phyloP scores from a whole-genome alignment of 495 filamentous ascomycete species.

The Penicillium coffeae region DNA sequence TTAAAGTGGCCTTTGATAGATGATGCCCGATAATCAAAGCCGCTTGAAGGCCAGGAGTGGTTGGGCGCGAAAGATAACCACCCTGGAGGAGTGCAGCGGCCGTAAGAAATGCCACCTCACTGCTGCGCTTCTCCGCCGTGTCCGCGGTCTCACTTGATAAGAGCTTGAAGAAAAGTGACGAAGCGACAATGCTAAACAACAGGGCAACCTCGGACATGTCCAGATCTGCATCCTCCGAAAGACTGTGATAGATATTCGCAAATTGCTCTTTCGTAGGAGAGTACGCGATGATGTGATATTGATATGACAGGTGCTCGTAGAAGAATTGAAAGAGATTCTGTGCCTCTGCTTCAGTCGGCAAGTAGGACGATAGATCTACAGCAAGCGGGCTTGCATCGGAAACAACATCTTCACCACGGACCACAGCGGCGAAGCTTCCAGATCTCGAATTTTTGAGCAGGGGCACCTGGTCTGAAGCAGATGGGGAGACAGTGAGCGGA shows the following conservation, averaged over 20 bases:
- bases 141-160: slow-evolving; percentile 19
- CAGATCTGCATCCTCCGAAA: slow-evolving; percentile 8
- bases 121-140: slow-evolving; percentile 24
- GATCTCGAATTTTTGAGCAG: not conserved
- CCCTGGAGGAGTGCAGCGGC: slow-evolving; percentile 35
- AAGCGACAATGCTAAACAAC: slow-evolving; percentile 36
- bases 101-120: slow-evolving; percentile 28
- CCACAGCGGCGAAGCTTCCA: not conserved
- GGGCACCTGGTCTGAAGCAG: not conserved
- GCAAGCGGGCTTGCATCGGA: slow-evolving; percentile 21
- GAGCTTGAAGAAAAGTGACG: slow-evolving; percentile 33
- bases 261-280: slow-evolving; percentile 25
- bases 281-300: slow-evolving; percentile 37
- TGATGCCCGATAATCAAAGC: slow-evolving; percentile 37
- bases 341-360: slow-evolving; percentile 26
- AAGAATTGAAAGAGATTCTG: slow-evolving; percentile 35
- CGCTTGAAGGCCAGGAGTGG: slow-evolving; percentile 44
- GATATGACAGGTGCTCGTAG: slow-evolving; percentile 30
- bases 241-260: slow-evolving; percentile 27
- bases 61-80: slow-evolving; percentile 33
- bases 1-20: slow-evolving; percentile 24
- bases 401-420: not conserved
- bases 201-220: slow-evolving; percentile 31
- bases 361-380: slow-evolving; percentile 18
- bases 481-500: slow-evolving; percentile 16